phyloP scores from a whole-genome alignment of 176 grass and related monocot genomes.

The Avena insularis region DNA sequence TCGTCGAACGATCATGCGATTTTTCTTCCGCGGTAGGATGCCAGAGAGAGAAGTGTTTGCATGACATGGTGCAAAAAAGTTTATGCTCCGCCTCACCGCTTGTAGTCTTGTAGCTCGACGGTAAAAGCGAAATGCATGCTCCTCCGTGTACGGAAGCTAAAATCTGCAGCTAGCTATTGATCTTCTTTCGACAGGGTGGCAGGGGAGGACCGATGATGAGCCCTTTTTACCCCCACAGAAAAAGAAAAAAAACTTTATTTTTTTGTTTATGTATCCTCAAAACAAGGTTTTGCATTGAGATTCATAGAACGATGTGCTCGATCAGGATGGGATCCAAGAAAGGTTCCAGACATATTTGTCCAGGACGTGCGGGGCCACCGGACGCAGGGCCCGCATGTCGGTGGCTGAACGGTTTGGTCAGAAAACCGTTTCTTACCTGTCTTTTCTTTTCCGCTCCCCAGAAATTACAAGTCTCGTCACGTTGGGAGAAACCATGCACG shows the following conservation, averaged over 20 bases:
- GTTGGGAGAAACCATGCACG: neutral
- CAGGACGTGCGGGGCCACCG: neutral
- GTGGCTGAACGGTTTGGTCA: too few relatives aligned
- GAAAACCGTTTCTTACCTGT: neutral
- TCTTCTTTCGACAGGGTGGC: conserved; percentile 24
- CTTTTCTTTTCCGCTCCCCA: neutral
- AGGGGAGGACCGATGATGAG: neutral
- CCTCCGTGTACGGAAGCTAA: too few relatives aligned
- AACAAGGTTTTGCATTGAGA: neutral
- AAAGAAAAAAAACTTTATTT: neutral
- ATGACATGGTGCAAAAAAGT: too few relatives aligned
- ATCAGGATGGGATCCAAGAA: conserved; percentile 14
- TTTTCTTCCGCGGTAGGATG: too few relatives aligned
- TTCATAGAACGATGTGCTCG: neutral
- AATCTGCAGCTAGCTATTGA: neutral
- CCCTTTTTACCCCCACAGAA: neutral
- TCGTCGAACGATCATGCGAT: too few relatives aligned
- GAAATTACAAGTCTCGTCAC: neutral
- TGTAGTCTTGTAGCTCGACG: too few relatives aligned
- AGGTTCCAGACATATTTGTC: neutral
- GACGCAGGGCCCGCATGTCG: too few relatives aligned
- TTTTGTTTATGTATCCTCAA: neutral
- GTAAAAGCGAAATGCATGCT: too few relatives aligned
- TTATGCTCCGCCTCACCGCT: too few relatives aligned
- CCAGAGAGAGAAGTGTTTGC: too few relatives aligned